Evolutionary conservation across 2,329 filamentous ascomycete genomes (phyloP), one percentile per base, ranked within the genome.

Genomic region (Cladophialophora psammophila): DNA sequence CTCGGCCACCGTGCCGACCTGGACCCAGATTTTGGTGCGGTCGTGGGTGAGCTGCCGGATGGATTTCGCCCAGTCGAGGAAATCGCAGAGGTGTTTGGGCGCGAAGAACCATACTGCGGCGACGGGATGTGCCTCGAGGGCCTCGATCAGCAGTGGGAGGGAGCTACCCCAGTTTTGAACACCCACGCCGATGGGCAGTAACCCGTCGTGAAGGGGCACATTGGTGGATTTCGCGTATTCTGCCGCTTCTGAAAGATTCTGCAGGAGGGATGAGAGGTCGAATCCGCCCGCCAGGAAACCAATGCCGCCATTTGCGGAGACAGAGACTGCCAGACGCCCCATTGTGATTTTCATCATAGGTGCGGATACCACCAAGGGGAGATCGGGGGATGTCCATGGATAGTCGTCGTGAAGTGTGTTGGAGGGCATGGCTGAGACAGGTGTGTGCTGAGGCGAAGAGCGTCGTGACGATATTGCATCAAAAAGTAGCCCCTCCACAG

Each of bases 291-390:
- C 79, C n/a, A 87, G 81, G 71, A 93, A 81, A 3, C 80, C 86
- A 1, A 86, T 68, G 3, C 84, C 84, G 5, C 84, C 83, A 36
- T 86, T 84, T 71, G 78, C 78, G 1, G 86, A 88, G 13, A 91
- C 84, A 52, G 87, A 84, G 36, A 88, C 79, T 2, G 89, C 87
- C 2, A 92, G 82, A 0, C 74, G 82, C 68, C 75, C 84, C 74
- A 76, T 83, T 72, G 83, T 80, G 62, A 92, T 86, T 40, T 88
- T 81, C 54, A 88, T 85, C 90, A 93, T 92, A 0, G 91, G 91
- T 1, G 89, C 90, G 42, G 83, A 81, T 54, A 84, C 80, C 35
- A 93, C 82, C 20, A 91, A 77, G 5, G 88, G 89, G 1, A 78
- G 72, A 59, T 66, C 54, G 48, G 61, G 62, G 40, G 80, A 75